A percentile compares a stretch with the other conserved stretches of the same genome.
Evolutionary conservation across 768 basidiomycete species (phyloP).

Genomic region (Podaxis sp.): DNA sequence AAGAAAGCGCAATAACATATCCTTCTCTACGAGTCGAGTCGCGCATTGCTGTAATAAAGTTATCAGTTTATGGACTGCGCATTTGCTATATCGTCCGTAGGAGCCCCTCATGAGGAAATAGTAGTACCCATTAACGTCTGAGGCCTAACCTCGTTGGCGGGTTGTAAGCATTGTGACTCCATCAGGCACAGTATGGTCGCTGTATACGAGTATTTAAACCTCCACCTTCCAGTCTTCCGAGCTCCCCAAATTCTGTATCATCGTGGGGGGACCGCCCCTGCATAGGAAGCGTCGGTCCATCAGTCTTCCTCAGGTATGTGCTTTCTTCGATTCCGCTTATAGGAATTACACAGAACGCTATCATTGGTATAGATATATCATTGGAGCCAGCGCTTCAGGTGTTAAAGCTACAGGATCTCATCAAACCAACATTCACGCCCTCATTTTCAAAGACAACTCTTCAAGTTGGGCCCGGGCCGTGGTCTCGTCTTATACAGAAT

Average conservation of each 20-base stretch:
- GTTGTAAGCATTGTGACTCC: too few species aligned
- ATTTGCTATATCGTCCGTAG: too few species aligned
- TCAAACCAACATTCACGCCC: background rate
- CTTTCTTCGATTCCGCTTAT: background rate
- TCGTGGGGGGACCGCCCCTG: slow-evolving; percentile 2
- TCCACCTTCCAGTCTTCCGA: background rate
- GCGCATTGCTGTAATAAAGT: too few species aligned
- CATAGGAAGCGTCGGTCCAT: background rate
- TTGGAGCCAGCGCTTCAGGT: background rate
- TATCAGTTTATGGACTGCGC: too few species aligned
- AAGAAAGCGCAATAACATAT: too few species aligned
- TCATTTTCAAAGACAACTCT: background rate
- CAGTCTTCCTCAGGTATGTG: background rate
- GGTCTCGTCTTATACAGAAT: background rate
- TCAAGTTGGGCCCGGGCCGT: background rate
- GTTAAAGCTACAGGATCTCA: background rate
- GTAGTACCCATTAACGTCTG: too few species aligned
- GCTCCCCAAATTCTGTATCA: background rate
- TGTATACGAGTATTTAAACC: background rate
- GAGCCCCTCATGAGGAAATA: too few species aligned
- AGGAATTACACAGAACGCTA: background rate
- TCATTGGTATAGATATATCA: background rate
- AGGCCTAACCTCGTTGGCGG: too few species aligned
- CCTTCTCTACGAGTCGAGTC: too few species aligned
- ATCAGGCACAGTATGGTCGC: background rate